phyloP scores from a whole-genome alignment of 148 eudicot species.

The Silene uniflora region DNA sequence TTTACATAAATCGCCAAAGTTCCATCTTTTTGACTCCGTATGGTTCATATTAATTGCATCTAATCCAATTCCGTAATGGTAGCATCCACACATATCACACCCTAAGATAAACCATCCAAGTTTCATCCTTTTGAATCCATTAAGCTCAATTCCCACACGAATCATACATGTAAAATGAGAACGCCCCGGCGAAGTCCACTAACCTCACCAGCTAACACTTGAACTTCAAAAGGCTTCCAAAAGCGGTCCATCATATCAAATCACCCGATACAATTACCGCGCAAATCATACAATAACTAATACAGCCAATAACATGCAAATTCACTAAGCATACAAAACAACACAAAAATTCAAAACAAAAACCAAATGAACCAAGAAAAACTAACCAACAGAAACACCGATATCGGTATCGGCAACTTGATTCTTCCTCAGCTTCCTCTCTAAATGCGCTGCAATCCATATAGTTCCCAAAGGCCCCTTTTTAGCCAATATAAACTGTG shows the following conservation, averaged over 20 bases:
- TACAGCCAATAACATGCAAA: not conserved
- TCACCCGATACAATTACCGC: not conserved
- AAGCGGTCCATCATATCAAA: not conserved
- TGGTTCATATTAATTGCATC: not conserved
- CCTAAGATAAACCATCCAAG: not conserved
- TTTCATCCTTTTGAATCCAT: not conserved
- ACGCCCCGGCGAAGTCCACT: not conserved
- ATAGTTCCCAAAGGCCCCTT: slow-evolving; percentile 95
- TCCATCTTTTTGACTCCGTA: not conserved
- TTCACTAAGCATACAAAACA: not conserved
- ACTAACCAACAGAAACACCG: slow-evolving; percentile 87
- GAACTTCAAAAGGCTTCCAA: not conserved
- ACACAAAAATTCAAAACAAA: not conserved
- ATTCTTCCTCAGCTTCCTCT: slow-evolving; percentile 87
- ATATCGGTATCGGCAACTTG: slow-evolving; percentile 95
- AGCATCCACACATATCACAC: not conserved
- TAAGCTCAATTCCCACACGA: not conserved
- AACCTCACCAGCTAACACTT: not conserved
- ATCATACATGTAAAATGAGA: not conserved
- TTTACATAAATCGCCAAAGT: not conserved
- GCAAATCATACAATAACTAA: not conserved
- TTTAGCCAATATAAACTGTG: slow-evolving; percentile 90
- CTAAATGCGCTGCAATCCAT: slow-evolving; percentile 97
- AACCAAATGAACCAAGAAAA: not conserved
- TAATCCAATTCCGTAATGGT: not conserved